These are phyloP conservation scores for Ricinus communis DNA, from an alignment of 345 rosid species.

Conservation along the genomic window DNA sequence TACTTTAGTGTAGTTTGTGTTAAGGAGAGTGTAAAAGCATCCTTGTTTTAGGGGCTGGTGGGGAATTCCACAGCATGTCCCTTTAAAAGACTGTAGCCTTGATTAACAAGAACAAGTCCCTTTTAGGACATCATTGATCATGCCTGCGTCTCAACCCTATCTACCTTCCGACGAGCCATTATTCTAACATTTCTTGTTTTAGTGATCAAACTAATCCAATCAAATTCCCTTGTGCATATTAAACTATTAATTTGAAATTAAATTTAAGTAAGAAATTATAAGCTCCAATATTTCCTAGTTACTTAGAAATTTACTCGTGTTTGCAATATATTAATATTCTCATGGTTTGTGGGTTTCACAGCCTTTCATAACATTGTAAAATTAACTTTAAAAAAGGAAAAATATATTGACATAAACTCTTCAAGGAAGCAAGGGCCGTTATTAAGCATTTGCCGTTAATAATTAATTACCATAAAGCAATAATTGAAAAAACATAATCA, in stretches of 20 bases:
- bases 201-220: no score
- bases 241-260: no score
- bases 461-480: constrained; percentile 9
- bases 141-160: background rate
- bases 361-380: background rate
- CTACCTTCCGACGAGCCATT: no score
- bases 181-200: no score
- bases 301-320: no score
- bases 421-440: constrained; percentile 27
- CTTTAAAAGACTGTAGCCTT: constrained; percentile 17
- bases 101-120: background rate
- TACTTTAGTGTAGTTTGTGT: background rate
- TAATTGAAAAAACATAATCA: background rate
- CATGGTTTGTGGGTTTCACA: no score
- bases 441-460: background rate
- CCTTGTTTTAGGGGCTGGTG: constrained; percentile 34
- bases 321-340: no score
- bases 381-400: background rate
- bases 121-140: background rate
- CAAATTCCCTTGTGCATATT: no score
- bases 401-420: constrained; percentile 8
- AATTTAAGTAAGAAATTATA: no score
- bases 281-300: no score
- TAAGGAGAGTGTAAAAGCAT: constrained; percentile 7
- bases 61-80: constrained; percentile 35